These are phyloP conservation scores for Moesziomyces parantarcticus DNA, from an alignment of 1,284 basidiomycete species.

Conservation along the genomic window DNA sequence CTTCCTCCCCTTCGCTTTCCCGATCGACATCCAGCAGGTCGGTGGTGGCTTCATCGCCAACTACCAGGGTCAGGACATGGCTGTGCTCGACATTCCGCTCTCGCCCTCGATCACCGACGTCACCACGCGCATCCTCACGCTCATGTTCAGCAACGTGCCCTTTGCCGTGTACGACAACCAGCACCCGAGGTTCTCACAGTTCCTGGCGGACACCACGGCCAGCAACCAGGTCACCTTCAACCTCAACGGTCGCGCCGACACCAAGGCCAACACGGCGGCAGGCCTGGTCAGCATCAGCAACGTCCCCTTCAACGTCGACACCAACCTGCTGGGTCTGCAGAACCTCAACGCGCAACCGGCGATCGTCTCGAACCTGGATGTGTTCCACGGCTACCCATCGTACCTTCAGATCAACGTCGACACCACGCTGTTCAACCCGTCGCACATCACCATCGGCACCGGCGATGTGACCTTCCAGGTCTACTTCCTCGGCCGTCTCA, in stretches of 20 bases:
- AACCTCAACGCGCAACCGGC: conserved; percentile 76
- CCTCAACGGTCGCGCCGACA: conserved; percentile 74
- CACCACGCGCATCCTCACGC: conserved; percentile 74
- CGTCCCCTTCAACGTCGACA: conserved; percentile 76
- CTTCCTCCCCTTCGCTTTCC: conserved; percentile 78
- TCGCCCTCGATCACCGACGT: conserved; percentile 76
- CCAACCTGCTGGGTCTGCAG: conserved; percentile 76
- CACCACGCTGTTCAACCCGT: conserved; percentile 68
- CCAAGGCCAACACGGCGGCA: conserved; percentile 76
- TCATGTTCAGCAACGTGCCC: conserved; percentile 75
- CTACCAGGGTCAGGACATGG: conserved; percentile 74
- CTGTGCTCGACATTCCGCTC: conserved; percentile 75
- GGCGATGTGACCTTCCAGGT: conserved; percentile 77
- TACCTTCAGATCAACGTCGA: conserved; percentile 79
- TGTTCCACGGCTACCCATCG: conserved; percentile 77
- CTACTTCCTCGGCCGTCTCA: conserved; percentile 73
- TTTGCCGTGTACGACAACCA: conserved; percentile 74
- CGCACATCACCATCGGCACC: conserved; percentile 77
- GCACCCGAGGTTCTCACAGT: conserved; percentile 74
- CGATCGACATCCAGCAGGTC: conserved; percentile 76
- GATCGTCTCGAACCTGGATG: conserved; percentile 75
- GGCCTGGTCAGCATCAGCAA: conserved; percentile 74
- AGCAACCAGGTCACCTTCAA: conserved; percentile 72
- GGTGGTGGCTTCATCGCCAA: conserved; percentile 76
- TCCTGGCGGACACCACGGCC: conserved; percentile 77